Evolutionary conservation across 345 rosid genomes (phyloP), one percentile per base, ranked within the genome.

Genomic region (Orychophragmus violaceus): DNA sequence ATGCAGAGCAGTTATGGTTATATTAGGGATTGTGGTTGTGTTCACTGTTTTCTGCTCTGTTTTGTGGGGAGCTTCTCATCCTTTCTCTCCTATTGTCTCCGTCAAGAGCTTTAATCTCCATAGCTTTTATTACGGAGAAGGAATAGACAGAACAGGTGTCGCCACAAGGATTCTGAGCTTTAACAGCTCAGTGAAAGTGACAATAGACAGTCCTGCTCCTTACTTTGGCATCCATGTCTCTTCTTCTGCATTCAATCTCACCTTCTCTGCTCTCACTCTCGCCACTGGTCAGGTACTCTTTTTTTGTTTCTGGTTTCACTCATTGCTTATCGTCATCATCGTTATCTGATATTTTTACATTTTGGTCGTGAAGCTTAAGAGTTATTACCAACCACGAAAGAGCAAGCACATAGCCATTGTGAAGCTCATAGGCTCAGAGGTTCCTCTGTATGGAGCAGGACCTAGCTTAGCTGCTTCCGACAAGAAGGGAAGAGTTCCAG

Each of bases 181-280:
- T 75, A 85, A 85, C 46, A 87, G 84, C 67, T 80, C 97, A 2
- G 56, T 91, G 57, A 79, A 71, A 48, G 78, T 91, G 80, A 76
- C 71, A 13, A 74, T 88, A 18, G 64, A 88, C 70, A 88, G 85
- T 66, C 94, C 88, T 25, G 96, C 94, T 44, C 76, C 88, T 11
- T 79, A 87, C 81, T 91, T 88, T 61, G 96, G 97, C 11, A 87
- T 88, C 62, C 91, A 88, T 64, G 91, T 88, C n/a, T n/a, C n/a
- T 56, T 82, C 82, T 50, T 62, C 83, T 5, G 76, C 84, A 2
- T 74, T 88, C 72, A 78, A 85, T 44, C 84, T 91, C 48, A 77
- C 85, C 27, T 88, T 82, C 76, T 85, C 90, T 1, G 74, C 83
- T 63, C 74, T 91, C 56, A 37, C 82, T 0, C 79, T 91, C 9